A percentile compares a stretch with the other conserved stretches of the same genome.
Evolutionary conservation across 164 flowering plant genomes (phyloP).

Genomic region (Magnolia changhungtana): DNA sequence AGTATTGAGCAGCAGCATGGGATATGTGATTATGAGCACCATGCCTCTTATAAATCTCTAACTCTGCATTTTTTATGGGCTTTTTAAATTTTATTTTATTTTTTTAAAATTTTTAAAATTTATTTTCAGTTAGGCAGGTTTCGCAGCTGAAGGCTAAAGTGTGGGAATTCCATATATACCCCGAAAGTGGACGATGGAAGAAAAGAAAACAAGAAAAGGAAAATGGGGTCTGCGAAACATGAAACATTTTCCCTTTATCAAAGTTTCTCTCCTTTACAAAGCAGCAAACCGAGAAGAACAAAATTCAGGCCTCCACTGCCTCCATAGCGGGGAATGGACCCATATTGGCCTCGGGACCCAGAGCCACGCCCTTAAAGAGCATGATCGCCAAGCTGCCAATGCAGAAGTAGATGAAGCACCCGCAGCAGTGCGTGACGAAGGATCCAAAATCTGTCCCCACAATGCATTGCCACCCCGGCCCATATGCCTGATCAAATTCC

Average conservation of each 20-base stretch:
- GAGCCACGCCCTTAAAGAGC: slow-evolving; percentile 61
- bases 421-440: slow-evolving; percentile 79
- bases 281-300: background rate
- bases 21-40: too few relatives aligned
- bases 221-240: background rate
- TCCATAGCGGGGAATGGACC: slow-evolving; percentile 27
- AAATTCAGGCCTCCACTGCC: slow-evolving; percentile 26
- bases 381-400: slow-evolving; percentile 70
- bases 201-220: background rate
- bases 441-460: slow-evolving; percentile 85
- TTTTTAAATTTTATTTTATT: too few relatives aligned
- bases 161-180: background rate
- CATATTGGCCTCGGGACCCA: slow-evolving; percentile 19
- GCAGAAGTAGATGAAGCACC: slow-evolving; percentile 73
- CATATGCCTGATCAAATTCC: slow-evolving; percentile 57
- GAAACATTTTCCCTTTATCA: background rate
- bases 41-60: too few relatives aligned
- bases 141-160: background rate
- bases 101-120: too few relatives aligned
- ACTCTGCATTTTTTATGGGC: background rate
- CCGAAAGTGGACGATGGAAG: background rate
- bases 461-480: slow-evolving; percentile 24
- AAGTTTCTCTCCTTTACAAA: slow-evolving; percentile 9
- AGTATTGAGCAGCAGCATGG: too few relatives aligned
- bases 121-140: background rate